Conservation (phyloP, 331 rosid species). For the Spiraea crenata region DNA sequence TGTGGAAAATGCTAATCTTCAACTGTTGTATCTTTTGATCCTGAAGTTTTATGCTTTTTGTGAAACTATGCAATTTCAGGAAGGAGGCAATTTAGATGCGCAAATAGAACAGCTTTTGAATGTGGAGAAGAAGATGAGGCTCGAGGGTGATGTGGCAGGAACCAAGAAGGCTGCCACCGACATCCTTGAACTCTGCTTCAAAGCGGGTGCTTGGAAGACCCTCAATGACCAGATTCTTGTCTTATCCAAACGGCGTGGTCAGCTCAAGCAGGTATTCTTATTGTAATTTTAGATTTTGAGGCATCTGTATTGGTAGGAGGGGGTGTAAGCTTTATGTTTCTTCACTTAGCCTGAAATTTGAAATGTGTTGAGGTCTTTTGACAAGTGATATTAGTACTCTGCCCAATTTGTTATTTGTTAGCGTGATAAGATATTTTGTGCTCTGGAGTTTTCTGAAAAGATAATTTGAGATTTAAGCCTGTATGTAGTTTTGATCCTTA, state of each 20-base stretch:
- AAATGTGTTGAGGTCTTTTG: neutral
- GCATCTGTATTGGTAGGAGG: neutral
- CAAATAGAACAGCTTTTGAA: neutral
- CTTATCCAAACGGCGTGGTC: constrained; percentile 96
- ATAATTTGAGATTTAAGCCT: neutral
- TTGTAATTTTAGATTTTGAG: neutral
- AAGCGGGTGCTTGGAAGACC: constrained; percentile 86
- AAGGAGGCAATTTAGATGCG: neutral
- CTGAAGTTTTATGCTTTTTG: constrained; percentile 6
- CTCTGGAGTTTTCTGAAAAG: neutral
- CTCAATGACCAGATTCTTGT: constrained; percentile 93
- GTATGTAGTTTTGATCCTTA: neutral
- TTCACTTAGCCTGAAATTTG: neutral
- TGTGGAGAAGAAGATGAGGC: neutral
- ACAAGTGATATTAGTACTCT: neutral
- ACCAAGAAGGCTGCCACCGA: constrained; percentile 88
- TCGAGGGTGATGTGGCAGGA: constrained; percentile 23
- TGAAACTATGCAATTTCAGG: neutral
- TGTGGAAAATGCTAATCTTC: neutral
- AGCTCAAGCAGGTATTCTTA: constrained; percentile 84
- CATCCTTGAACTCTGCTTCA: constrained; percentile 78
- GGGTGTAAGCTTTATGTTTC: neutral
- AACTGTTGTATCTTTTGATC: neutral
- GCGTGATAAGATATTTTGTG: neutral
- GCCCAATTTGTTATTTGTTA: neutral